Conservation (phyloP, 2,329 filamentous ascomycete species). For the Penicillium sp. region DNA sequence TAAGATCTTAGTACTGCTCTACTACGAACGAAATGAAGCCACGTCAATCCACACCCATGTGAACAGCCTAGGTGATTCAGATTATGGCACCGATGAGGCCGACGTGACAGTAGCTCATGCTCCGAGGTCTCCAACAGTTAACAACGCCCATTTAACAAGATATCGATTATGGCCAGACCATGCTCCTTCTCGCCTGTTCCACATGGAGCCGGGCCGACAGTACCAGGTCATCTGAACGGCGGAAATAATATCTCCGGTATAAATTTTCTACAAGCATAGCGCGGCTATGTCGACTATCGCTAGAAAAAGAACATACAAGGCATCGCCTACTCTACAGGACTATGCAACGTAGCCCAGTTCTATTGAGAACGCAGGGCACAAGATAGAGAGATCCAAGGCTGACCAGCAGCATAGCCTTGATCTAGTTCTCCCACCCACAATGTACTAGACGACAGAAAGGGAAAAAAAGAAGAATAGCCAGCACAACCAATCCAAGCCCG, state of each 20-base stretch:
- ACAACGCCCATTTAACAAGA: background rate
- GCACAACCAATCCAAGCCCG: background rate
- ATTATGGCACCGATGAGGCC: slow-evolving; percentile 11
- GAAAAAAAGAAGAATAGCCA: background rate
- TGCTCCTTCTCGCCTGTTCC: slow-evolving; percentile 4
- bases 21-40: slow-evolving; percentile 16
- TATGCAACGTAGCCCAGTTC: background rate
- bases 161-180: slow-evolving; percentile 1
- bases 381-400: background rate
- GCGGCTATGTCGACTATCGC: slow-evolving; percentile 14
- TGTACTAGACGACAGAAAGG: background rate
- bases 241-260: slow-evolving; percentile 3
- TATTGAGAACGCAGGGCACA: slow-evolving; percentile 8
- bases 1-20: too few relatives aligned
- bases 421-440: background rate
- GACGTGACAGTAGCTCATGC: background rate
- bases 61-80: slow-evolving; percentile 6
- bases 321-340: background rate
- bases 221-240: slow-evolving; percentile 17
- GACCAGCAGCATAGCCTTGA: background rate
- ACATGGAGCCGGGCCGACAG: slow-evolving; percentile 8
- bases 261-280: slow-evolving; percentile 5
- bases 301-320: background rate
- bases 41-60: slow-evolving; percentile 18
- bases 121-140: background rate